Base-by-base conservation (phyloP, 176 grass and related monocot genomes). In the Rhynchospora pubera region DNA sequence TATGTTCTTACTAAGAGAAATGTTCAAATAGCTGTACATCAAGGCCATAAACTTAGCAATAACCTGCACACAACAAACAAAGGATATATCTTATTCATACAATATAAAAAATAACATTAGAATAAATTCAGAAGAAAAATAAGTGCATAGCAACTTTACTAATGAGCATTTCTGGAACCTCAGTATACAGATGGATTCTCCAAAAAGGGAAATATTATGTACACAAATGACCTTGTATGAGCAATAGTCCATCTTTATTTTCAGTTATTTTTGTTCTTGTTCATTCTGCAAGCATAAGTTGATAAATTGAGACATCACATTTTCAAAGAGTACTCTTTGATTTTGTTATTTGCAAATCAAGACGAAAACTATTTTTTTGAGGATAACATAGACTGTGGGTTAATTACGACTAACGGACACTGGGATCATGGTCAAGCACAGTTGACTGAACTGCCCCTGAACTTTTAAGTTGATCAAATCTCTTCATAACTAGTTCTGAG, bases 21-120 rank as follows among this genome's bases (percentile, higher is more conserved):
- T 99, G 82, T 99, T 99, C 80, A 99, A 89, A 84, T 99, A 99
- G 88, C 97, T 99, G 83, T 99, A 99, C 93, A 99, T 96, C 91
- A 99, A 86, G 45, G 93, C 84, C 93, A 99, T 84, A 79, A 99
- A 99, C 83, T 99, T 99, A 75, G 97, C 93, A 89, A 99, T 95
- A 53, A 95, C 97, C 97, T 99, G 84, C 55, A 89, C 11, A 89
- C 64, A 60, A 34, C 50, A 70, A 30, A 72, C 26, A 66, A 42
- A 82, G 13, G 43, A 82, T 74, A 74, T 74, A 50, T 65, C 12
- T 65, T 13, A 84, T 34, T 7, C 53, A 52, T 21, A 63, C 11
- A 93, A 82, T 79, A 59, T 63, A 7, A 18, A 23, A 84, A 64
- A 76, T 28, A 43, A 51, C 42, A 82, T 32, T 13, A 32, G 62